Percentiles rank a stretch among this genome's conserved stretches.
phyloP scores from a whole-genome alignment of 177 flowering plant species.

The Viscum album region DNA sequence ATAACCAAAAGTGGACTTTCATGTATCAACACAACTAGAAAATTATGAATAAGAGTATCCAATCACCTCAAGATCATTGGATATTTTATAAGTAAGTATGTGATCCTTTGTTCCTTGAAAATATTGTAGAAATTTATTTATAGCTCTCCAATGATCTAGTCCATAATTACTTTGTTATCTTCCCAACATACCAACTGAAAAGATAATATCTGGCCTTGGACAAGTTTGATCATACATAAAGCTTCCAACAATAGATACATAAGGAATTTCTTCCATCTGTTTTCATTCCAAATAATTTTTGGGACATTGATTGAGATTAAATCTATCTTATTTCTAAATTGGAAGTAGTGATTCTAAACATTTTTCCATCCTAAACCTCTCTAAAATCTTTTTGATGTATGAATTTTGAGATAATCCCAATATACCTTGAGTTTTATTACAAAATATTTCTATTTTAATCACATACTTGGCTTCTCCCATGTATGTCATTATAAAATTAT shows the following conservation, averaged over 20 bases:
- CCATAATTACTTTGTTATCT: too few relatives aligned
- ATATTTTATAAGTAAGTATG: too few relatives aligned
- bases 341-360: neutral
- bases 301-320: neutral
- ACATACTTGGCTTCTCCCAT: neutral
- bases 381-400: neutral
- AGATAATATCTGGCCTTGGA: neutral
- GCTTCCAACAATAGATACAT: neutral
- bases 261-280: neutral
- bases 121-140: too few relatives aligned
- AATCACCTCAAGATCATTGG: too few relatives aligned
- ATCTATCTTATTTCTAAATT: neutral
- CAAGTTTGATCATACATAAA: neutral
- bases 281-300: neutral
- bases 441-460: neutral
- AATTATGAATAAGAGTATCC: too few relatives aligned
- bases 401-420: neutral
- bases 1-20: neutral
- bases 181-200: too few relatives aligned
- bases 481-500: neutral
- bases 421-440: neutral
- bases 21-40: neutral
- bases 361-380: neutral
- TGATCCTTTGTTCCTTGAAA: too few relatives aligned
- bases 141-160: too few relatives aligned